Evolutionary conservation across 345 rosid species (phyloP), one percentile per base, ranked within the genome.

Genomic region (Citrus australasica): DNA sequence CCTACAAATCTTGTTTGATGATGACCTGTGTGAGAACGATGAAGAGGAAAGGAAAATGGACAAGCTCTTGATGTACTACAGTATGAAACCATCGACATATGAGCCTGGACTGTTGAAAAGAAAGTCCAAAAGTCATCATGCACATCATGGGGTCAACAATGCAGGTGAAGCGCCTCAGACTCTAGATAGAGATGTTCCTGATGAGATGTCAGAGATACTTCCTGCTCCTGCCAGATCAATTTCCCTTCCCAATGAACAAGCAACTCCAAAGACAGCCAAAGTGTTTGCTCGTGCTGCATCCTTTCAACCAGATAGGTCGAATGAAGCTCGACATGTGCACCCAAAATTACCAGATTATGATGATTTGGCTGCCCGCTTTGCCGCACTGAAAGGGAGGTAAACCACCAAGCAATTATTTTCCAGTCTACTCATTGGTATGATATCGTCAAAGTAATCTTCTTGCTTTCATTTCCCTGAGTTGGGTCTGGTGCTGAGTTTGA

Each of bases 301-400:
- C 46, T 92, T 96, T 60, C 97, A 92, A 81, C 90, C 93, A 9
- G 98, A 88, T 65, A 82, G 91, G 76, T 87, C 91, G 2, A 83
- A 71, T 78, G 79, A 83, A 37, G 93, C 94, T 11, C 83, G 87
- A 67, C 99, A 96, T 46, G 99, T 96, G 81, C 99, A 96, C 85
- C 99, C 98, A 1, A 96, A 94, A 83, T 85, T 96, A 78, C 99
- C 98, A 5, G 90, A 96, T 80, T 96, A 92, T 61, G 99, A 96
- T 61, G 95, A 91, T 78, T 83, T 96, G 89, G 97, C 99, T 7
- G 98, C 99, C 7, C 88, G 90, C 22, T 85, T 96, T 83, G 93
- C 99, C 7, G 92, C 95, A 51, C 88, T 94, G 71, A 92, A 87
- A 84, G 98, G 97, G 71, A 89, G 86, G 73, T 94, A 87, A 53